These are phyloP conservation scores for Annulohypoxylon moriforme DNA, from an alignment of 495 filamentous ascomycete species.

Conservation along the genomic window DNA sequence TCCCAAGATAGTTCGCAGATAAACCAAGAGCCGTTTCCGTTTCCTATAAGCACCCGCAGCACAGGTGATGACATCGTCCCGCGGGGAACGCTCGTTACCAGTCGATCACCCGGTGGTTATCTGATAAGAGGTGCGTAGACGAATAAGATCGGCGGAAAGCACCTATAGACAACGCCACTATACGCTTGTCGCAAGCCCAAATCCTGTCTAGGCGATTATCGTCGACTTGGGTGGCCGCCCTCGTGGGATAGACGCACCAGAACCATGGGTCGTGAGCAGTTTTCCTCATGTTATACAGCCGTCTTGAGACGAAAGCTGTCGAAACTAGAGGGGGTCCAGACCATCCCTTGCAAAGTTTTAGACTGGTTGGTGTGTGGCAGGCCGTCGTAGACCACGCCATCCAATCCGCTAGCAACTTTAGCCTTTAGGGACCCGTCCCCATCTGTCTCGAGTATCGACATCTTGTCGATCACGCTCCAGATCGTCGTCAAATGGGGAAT, in stretches of 20 bases:
- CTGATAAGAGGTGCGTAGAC: constrained; percentile 41
- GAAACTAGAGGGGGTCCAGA: constrained; percentile 39
- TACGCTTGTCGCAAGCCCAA: constrained; percentile 32
- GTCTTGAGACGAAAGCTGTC: constrained; percentile 37
- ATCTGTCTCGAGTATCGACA: constrained; percentile 42
- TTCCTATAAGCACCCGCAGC: constrained; percentile 40
- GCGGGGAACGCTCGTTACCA: constrained; percentile 44
- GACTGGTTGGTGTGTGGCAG: constrained; percentile 42
- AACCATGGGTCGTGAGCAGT: constrained; percentile 34
- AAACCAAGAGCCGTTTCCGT: constrained; percentile 45
- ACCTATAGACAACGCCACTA: constrained; percentile 38
- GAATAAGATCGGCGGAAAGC: constrained; percentile 37
- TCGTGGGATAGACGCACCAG: constrained; percentile 39
- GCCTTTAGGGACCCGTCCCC: constrained; percentile 28
- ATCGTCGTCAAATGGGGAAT: constrained; percentile 21
- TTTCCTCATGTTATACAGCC: constrained; percentile 35
- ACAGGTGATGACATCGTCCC: constrained; percentile 43
- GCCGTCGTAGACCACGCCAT: constrained; percentile 28
- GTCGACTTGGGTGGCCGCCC: constrained; percentile 31
- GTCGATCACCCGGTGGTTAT: constrained; percentile 46
- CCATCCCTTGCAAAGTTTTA: constrained; percentile 38
- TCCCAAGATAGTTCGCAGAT: constrained; percentile 45
- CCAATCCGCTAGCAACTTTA: constrained; percentile 13
- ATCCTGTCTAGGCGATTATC: constrained; percentile 35
- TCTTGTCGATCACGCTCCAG: constrained; percentile 40